phyloP scores from a whole-genome alignment of 1,284 basidiomycete species.

The Irpex sp. region DNA sequence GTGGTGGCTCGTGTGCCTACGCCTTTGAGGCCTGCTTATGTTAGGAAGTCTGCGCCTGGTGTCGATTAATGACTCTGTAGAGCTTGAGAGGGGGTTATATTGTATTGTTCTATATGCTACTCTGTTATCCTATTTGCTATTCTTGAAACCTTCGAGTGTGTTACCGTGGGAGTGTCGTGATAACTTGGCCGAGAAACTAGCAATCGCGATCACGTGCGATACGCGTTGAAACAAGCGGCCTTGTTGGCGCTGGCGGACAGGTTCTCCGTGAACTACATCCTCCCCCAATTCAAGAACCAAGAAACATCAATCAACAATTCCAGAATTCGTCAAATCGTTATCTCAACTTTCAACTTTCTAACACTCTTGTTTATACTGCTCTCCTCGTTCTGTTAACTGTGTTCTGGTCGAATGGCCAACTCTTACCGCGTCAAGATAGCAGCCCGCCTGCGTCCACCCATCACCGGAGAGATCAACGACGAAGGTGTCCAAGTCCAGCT shows the following conservation, averaged over 20 bases:
- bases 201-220: conserved; percentile 14
- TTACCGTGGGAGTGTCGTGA: neutral
- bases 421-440: conserved; percentile 45
- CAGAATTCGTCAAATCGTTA: neutral
- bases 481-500: conserved; percentile 53
- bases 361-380: neutral
- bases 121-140: neutral
- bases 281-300: neutral
- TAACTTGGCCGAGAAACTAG: conserved; percentile 2
- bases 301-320: neutral
- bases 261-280: neutral
- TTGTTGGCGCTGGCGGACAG: neutral
- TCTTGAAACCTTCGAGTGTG: too few relatives aligned
- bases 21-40: conserved; percentile 11
- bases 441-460: conserved; percentile 61
- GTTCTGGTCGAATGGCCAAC: conserved; percentile 7
- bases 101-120: neutral
- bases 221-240: conserved; percentile 5
- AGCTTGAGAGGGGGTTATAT: too few relatives aligned
- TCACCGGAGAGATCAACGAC: conserved; percentile 59
- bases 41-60: neutral
- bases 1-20: conserved; percentile 14
- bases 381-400: neutral
- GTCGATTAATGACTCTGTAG: neutral
- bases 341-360: neutral